A percentile compares a stretch with the other conserved stretches of the same genome.
Conservation (phyloP, 2,329 filamentous ascomycete genomes). For the Paramyrothecium sp. region DNA sequence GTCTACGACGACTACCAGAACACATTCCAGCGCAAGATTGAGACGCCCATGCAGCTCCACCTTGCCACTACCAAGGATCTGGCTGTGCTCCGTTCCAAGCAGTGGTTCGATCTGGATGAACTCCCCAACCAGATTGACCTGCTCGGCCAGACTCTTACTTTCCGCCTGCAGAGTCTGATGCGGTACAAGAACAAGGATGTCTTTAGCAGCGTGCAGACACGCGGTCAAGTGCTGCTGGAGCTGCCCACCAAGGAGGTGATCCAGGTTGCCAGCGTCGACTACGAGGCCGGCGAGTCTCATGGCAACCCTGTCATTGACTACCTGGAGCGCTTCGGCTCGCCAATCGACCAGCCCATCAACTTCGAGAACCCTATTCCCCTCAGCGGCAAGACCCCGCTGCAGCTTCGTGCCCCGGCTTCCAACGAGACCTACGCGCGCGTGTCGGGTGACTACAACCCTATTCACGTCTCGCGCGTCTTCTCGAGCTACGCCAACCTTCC, state of each 20-base stretch:
- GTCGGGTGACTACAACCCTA: conserved; percentile 97
- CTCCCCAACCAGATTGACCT: conserved; percentile 73
- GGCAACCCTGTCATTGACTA: conserved; percentile 98
- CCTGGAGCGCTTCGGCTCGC: conserved; percentile 83
- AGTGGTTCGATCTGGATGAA: conserved; percentile 90
- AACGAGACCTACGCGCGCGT: conserved; percentile 98
- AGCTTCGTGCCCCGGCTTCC: conserved; percentile 86
- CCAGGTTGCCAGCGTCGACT: conserved; percentile 95
- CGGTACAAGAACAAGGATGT: conserved; percentile 94
- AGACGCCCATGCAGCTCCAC: conserved; percentile 92
- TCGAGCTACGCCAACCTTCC: conserved; percentile 93
- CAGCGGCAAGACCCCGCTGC: conserved; percentile 85
- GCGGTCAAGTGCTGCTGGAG: conserved; percentile 89
- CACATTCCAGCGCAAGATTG: conserved; percentile 96
- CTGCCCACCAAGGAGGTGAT: conserved; percentile 96
- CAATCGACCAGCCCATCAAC: conserved; percentile 92
- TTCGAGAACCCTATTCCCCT: conserved; percentile 98
- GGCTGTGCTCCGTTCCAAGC: conserved; percentile 90
- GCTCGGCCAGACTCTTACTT: conserved; percentile 88
- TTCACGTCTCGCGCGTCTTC: conserved; percentile 96
- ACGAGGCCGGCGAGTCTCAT: conserved; percentile 85
- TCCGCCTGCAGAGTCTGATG: conserved; percentile 89
- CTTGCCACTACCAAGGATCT: conserved; percentile 87
- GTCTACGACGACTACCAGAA: conserved; percentile 92
- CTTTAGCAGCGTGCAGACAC: conserved; percentile 87